Evolutionary conservation across 2,329 filamentous ascomycete genomes (phyloP), one percentile per base, ranked within the genome.

Genomic region (Bipolaris oryzae): DNA sequence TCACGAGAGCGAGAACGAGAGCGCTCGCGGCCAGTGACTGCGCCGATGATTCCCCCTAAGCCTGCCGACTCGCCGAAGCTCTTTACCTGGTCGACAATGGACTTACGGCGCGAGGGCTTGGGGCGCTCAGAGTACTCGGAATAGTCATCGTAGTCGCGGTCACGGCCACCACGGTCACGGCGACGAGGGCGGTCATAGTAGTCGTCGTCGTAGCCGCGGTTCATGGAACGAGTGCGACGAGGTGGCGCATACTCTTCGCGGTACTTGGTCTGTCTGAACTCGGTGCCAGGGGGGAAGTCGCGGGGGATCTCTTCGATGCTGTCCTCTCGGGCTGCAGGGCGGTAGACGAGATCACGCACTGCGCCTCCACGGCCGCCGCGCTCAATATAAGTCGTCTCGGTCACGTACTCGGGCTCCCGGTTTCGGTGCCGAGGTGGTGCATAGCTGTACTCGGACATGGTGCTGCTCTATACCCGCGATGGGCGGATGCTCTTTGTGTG

Each of bases 301-400:
- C 92, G 87, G 62, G 87, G 86, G 58, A 96, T 87, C 77, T 96
- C 91, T 78, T 96, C 93, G 71, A 96, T 87, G 75, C 89, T 92
- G 69, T 92, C 89, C 73, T 93, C 88, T 62, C 89, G 87, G 41
- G 57, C 62, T 46, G 57, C 63, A 47, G 80, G 76, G 55, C 81
- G 80, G 70, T 79, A 81, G 70, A 81, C 80, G 50, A 83, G 77
- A 61, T 82, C 81, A 51, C 78, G 77, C 33, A 77, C 76, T 37
- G 76, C 73, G 13, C 75, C 75, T 51, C 77, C 78, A 31, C 67
- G 70, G 73, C 79, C 64, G 76, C 79, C 72, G 79, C 81, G 68
- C 76, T 77, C 79, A 62, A 82, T 79, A 74, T 81, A 82, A 35
- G 79, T 81, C 53, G 79, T 80, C 69, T 82, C 80, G 47, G 76